A percentile compares a stretch with the other conserved stretches of the same genome.
phyloP scores from a whole-genome alignment of 495 filamentous ascomycete genomes.

The Schizothecium vesticola region DNA sequence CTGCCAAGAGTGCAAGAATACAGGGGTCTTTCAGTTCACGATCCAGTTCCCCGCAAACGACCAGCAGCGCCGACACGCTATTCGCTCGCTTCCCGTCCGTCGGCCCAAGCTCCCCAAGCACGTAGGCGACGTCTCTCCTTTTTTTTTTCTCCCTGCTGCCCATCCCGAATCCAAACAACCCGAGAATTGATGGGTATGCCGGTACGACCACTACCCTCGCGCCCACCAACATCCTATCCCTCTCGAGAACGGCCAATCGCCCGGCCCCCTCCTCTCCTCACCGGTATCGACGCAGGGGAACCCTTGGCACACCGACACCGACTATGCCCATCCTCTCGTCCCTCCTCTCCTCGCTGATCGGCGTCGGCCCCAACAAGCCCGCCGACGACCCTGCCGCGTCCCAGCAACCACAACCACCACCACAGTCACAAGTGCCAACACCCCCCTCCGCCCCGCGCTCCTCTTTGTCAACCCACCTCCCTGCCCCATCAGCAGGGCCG shows the following conservation, averaged over 20 bases:
- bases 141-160: not conserved
- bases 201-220: not conserved
- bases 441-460: not conserved
- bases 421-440: not conserved
- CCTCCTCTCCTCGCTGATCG: constrained; percentile 7
- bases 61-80: not conserved
- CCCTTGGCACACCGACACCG: not conserved
- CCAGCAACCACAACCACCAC: not conserved
- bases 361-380: constrained; percentile 2
- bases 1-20: not conserved
- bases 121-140: not conserved
- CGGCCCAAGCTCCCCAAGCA: not conserved
- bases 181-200: not conserved
- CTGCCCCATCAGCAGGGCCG: not conserved
- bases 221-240: not conserved
- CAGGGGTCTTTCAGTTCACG: not conserved
- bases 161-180: not conserved
- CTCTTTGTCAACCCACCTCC: not conserved
- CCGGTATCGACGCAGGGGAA: not conserved
- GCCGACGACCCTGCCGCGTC: not conserved
- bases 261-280: not conserved
- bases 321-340: constrained; percentile 11
- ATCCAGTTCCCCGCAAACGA: not conserved
- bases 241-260: not conserved
- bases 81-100: not conserved